Percentiles rank a stretch among this genome's conserved stretches.
These are phyloP conservation scores for Cystobasidiaceae sp. DNA, from an alignment of 1,284 basidiomycete genomes.

Conservation along the genomic window DNA sequence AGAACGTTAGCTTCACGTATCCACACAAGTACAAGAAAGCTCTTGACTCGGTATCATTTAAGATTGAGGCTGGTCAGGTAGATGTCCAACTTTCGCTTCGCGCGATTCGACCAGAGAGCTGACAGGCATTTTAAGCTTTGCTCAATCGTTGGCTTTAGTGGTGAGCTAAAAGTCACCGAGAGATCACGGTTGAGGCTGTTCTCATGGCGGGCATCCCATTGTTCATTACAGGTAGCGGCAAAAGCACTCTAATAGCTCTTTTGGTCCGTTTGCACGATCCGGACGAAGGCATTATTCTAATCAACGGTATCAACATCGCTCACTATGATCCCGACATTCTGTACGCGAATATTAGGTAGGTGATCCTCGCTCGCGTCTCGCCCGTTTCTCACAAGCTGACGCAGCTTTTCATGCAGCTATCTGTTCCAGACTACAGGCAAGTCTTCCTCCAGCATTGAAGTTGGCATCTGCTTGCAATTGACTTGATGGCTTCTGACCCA, in stretches of 20 bases:
- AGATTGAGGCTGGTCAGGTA: background rate
- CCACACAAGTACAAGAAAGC: constrained; percentile 16
- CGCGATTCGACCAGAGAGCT: background rate
- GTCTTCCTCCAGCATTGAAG: background rate
- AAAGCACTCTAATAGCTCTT: constrained; percentile 15
- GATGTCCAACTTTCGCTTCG: background rate
- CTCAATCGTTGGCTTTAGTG: constrained; percentile 17
- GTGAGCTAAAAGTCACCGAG: no score
- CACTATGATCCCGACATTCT: constrained; percentile 8
- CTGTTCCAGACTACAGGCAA: background rate
- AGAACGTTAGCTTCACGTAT: constrained; percentile 15
- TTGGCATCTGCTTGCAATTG: no score
- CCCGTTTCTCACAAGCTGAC: no score
- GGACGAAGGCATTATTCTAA: constrained; percentile 12
- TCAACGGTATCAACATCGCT: constrained; percentile 13
- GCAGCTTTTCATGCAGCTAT: no score
- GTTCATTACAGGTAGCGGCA: no score
- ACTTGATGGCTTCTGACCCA: no score
- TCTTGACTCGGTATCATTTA: constrained; percentile 1
- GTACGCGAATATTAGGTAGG: background rate
- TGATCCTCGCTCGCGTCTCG: background rate
- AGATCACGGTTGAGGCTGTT: no score
- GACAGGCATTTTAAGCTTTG: background rate
- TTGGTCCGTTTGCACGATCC: constrained; percentile 17
- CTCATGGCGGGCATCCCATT: no score